Conservation (phyloP, 768 basidiomycete genomes). For the Butyriboletus loyo region DNA sequence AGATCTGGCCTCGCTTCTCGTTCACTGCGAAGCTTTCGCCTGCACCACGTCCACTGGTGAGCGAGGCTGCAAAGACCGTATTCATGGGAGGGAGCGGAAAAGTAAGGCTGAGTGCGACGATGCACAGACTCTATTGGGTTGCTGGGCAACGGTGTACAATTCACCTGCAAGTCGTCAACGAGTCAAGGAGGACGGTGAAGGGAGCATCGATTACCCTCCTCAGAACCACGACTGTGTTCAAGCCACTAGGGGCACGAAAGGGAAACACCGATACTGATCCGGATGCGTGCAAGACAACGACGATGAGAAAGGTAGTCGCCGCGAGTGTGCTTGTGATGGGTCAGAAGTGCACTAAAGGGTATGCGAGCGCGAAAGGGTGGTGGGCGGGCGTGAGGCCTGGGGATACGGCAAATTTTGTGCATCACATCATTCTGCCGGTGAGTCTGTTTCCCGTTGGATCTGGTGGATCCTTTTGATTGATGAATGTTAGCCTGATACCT, state of each 20-base stretch:
- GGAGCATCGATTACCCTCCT: constrained; percentile 59
- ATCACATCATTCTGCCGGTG: constrained; percentile 74
- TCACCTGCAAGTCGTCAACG: constrained; percentile 62
- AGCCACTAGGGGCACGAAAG: constrained; percentile 36
- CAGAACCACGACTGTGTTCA: constrained; percentile 66
- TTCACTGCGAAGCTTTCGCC: constrained; percentile 59
- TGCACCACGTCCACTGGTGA: constrained; percentile 55
- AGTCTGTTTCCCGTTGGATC: constrained; percentile 28
- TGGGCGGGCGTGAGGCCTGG: constrained; percentile 78
- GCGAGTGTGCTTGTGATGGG: constrained; percentile 66
- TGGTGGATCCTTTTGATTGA: constrained; percentile 1
- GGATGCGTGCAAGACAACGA: constrained; percentile 62
- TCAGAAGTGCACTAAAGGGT: constrained; percentile 57
- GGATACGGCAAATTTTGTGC: constrained; percentile 59
- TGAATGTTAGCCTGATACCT: constrained; percentile 54
- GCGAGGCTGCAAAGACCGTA: constrained; percentile 50
- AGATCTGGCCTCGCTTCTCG: constrained; percentile 75
- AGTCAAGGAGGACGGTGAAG: constrained; percentile 66
- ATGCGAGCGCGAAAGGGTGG: constrained; percentile 83
- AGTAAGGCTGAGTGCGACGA: constrained; percentile 59
- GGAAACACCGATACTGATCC: constrained; percentile 40
- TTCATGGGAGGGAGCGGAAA: constrained; percentile 64
- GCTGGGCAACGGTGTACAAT: constrained; percentile 78
- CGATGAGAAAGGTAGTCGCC: constrained; percentile 60
- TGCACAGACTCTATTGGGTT: constrained; percentile 76